These are phyloP conservation scores for Huntiella savannae DNA, from an alignment of 2,329 filamentous ascomycete species.

Conservation along the genomic window DNA sequence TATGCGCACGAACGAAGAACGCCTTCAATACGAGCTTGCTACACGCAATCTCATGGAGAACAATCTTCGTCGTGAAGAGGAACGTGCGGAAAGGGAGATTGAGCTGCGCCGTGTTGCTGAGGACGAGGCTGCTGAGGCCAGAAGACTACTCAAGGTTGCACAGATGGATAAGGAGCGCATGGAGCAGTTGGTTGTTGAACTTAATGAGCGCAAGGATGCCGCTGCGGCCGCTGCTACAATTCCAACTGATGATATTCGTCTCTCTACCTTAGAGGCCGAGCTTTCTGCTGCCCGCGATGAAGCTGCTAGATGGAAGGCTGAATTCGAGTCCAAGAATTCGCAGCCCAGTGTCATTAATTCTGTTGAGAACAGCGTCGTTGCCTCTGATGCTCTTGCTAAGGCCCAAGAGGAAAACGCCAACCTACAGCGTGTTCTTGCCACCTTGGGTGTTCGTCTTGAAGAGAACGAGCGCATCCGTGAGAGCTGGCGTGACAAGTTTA, in stretches of 20 bases:
- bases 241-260: slow-evolving; percentile 35
- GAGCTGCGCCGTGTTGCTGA: slow-evolving; percentile 46
- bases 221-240: background rate
- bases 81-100: slow-evolving; percentile 44
- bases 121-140: slow-evolving; percentile 53
- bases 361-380: slow-evolving; percentile 35
- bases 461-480: slow-evolving; percentile 75
- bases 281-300: slow-evolving; percentile 40
- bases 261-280: slow-evolving; percentile 45
- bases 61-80: slow-evolving; percentile 43
- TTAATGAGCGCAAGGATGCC: slow-evolving; percentile 30
- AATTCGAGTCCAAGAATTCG: slow-evolving; percentile 34
- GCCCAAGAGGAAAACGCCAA: slow-evolving; percentile 46
- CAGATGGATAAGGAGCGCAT: slow-evolving; percentile 56
- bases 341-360: slow-evolving; percentile 17
- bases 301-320: slow-evolving; percentile 39
- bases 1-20: slow-evolving; percentile 36
- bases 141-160: slow-evolving; percentile 46
- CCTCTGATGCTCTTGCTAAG: slow-evolving; percentile 40
- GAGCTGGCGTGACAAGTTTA: slow-evolving; percentile 65
- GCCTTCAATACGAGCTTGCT: slow-evolving; percentile 41
- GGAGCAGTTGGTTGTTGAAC: slow-evolving; percentile 46
- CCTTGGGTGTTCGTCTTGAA: slow-evolving; percentile 58
- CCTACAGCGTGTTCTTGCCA: slow-evolving; percentile 53
- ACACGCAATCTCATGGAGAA: slow-evolving; percentile 51